Evolutionary conservation across 2,329 filamentous ascomycete species (phyloP).

Genomic region (Pochonia chlamydosporia): DNA sequence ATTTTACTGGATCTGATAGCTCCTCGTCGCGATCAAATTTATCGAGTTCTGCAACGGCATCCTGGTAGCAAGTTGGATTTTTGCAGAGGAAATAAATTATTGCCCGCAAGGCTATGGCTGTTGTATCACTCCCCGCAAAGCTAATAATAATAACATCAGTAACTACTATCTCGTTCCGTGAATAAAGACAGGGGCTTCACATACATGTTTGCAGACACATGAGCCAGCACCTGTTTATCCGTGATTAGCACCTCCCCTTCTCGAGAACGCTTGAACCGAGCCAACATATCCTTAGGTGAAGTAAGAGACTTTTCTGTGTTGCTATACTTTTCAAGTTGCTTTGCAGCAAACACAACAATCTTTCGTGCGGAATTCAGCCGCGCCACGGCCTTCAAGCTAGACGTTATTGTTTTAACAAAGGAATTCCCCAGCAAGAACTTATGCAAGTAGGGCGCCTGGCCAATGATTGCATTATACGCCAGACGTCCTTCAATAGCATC

Average conservation of each 20-base stretch:
- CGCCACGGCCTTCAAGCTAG: no score
- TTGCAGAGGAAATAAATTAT: constrained; percentile 39
- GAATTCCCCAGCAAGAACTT: constrained; percentile 43
- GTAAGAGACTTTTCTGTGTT: no score
- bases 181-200: constrained; percentile 70
- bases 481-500: constrained; percentile 14
- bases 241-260: no score
- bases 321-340: no score
- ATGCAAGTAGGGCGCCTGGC: constrained; percentile 15
- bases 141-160: constrained; percentile 65
- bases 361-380: no score
- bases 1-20: constrained; percentile 17
- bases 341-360: no score
- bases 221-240: no score
- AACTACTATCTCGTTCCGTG: constrained; percentile 62
- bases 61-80: constrained; percentile 15
- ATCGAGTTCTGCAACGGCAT: constrained; percentile 18
- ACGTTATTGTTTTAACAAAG: constrained; percentile 25
- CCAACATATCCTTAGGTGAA: no score
- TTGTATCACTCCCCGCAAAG: constrained; percentile 43
- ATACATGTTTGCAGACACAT: constrained; percentile 42
- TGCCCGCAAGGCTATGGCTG: constrained; percentile 38
- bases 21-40: not conserved
- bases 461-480: constrained; percentile 19
- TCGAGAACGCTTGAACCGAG: no score